Evolutionary conservation across 805 yeast species (phyloP).

Genomic region (Ogataea dorogensis): DNA sequence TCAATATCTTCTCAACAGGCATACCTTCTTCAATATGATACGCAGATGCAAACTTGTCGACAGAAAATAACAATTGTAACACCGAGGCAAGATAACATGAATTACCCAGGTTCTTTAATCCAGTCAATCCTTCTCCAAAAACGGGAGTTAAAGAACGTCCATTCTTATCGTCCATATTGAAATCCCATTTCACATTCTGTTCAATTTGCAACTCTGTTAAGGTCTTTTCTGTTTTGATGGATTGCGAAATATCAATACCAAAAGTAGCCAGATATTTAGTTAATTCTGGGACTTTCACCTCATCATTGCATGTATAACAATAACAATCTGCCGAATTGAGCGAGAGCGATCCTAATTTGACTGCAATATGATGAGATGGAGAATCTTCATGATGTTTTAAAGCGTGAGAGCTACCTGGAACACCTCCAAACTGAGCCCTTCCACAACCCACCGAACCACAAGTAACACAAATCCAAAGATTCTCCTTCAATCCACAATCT

Average conservation of each 20-base stretch:
- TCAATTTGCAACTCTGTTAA: conserved; percentile 88
- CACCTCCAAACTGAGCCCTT: conserved; percentile 88
- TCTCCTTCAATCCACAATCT: conserved; percentile 64
- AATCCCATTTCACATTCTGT: conserved; percentile 92
- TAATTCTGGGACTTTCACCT: conserved; percentile 69
- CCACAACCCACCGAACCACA: conserved; percentile 97
- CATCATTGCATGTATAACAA: conserved; percentile 89
- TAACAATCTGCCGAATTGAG: conserved; percentile 79
- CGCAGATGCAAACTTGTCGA: conserved; percentile 41
- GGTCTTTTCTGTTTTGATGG: conserved; percentile 78
- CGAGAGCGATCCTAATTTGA: conserved; percentile 86
- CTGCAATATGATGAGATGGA: conserved; percentile 74
- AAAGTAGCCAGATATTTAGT: conserved; percentile 48
- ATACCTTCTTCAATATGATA: conserved; percentile 35
- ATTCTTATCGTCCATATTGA: conserved; percentile 67
- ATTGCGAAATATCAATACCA: conserved; percentile 61
- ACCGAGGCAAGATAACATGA: conserved; percentile 88
- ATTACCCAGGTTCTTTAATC: conserved; percentile 87
- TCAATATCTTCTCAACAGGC: conserved; percentile 33
- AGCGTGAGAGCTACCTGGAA: conserved; percentile 94
- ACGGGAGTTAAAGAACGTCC: conserved; percentile 67
- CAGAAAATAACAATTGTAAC: conserved; percentile 63
- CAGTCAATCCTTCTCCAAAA: conserved; percentile 77
- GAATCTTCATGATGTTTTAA: conserved; percentile 57
- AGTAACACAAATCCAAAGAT: conserved; percentile 87